Percentiles rank a stretch among this genome's conserved stretches.
Evolutionary conservation across 2,329 filamentous ascomycete species (phyloP).

Genomic region (Scedosporium dehoogii): DNA sequence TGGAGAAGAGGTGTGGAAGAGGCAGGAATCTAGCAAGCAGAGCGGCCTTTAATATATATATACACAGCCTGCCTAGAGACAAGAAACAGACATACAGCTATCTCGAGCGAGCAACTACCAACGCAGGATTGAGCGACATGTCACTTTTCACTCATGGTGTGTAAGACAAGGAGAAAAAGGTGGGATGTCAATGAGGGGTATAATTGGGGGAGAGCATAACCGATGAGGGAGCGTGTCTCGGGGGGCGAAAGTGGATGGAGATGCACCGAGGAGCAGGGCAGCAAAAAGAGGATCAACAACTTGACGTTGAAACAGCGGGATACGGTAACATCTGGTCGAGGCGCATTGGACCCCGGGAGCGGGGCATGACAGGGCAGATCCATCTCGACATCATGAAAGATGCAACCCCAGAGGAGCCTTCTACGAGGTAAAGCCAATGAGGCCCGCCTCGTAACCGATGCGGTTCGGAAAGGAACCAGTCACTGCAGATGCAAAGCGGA

Average conservation of each 20-base stretch:
- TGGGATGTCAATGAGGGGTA: background rate
- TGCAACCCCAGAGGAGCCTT: background rate
- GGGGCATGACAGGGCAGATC: background rate
- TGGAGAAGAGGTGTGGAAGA: too few species aligned
- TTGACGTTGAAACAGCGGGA: background rate
- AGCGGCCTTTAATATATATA: too few species aligned
- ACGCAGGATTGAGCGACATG: too few species aligned
- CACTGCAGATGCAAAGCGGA: background rate
- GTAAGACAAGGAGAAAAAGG: background rate
- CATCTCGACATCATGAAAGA: background rate
- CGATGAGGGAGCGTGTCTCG: background rate
- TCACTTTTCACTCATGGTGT: too few species aligned
- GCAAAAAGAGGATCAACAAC: background rate
- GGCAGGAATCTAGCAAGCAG: too few species aligned
- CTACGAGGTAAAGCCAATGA: background rate
- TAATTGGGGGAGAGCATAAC: background rate
- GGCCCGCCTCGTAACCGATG: background rate
- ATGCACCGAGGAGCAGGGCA: background rate
- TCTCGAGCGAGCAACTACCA: too few species aligned
- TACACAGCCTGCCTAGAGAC: too few species aligned
- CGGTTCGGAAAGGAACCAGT: background rate
- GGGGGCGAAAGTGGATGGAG: background rate
- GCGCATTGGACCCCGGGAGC: background rate
- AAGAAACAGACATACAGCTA: too few species aligned
- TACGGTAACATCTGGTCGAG: background rate